Percentiles rank a stretch among this genome's conserved stretches.
Evolutionary conservation across 2,329 filamentous ascomycete genomes (phyloP).

Genomic region (Boeremia exigua): DNA sequence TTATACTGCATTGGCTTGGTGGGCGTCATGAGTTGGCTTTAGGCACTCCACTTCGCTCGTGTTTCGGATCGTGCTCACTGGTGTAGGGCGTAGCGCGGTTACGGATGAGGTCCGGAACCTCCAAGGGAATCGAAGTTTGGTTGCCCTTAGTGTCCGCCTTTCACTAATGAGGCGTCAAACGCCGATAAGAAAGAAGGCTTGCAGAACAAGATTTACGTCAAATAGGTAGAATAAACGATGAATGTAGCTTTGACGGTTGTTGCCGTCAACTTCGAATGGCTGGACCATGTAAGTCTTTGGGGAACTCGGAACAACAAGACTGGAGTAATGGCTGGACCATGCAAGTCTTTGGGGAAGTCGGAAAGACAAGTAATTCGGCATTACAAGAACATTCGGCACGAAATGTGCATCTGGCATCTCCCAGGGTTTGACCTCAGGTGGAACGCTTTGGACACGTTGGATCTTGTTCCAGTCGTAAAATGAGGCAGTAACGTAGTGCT

Average conservation of each 20-base stretch:
- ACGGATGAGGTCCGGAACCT: neutral
- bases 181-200: neutral
- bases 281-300: neutral
- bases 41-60: conserved; percentile 2
- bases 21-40: conserved; percentile 6
- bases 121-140: conserved; percentile 1
- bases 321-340: neutral
- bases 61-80: neutral
- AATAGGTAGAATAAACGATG: neutral
- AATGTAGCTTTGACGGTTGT: conserved; percentile 3
- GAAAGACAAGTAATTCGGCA: no score
- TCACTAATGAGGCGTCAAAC: conserved; percentile 2
- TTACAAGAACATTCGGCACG: no score
- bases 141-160: conserved; percentile 8
- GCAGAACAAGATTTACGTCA: neutral
- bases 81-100: conserved; percentile 8
- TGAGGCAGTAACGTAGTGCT: neutral
- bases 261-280: neutral
- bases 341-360: neutral
- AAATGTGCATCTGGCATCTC: no score
- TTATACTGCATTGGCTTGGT: neutral
- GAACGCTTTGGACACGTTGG: no score
- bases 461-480: no score
- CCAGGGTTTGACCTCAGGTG: no score
- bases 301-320: neutral